Conservation (phyloP, 1,139 yeast species). For the Kluyveromyces sp. region DNA sequence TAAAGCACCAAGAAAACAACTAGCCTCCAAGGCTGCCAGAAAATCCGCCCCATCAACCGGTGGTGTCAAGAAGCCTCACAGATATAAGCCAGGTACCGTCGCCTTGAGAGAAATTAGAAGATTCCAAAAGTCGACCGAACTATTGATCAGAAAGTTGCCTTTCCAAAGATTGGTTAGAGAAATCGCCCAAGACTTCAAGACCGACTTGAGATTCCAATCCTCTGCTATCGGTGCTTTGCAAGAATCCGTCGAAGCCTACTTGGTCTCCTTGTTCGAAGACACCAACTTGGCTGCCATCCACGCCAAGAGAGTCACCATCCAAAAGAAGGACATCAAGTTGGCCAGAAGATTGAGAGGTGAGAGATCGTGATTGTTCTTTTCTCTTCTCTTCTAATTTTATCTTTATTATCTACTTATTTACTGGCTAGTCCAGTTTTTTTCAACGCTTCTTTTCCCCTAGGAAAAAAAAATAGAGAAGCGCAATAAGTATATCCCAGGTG, state of each 20-base stretch:
- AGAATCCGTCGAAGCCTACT: slow-evolving; percentile 98
- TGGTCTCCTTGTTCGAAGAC: slow-evolving; percentile 86
- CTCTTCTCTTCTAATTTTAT: background rate
- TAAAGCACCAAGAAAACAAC: slow-evolving; percentile 98
- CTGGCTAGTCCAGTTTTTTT: background rate
- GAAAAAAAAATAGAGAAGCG: background rate
- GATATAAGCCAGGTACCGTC: slow-evolving; percentile 99
- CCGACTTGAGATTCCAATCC: slow-evolving; percentile 96
- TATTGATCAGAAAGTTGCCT: slow-evolving; percentile 94
- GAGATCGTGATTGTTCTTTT: slow-evolving; percentile 46
- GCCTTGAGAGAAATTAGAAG: slow-evolving; percentile 99
- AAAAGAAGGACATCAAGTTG: slow-evolving; percentile 97
- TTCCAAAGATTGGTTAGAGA: slow-evolving; percentile 99
- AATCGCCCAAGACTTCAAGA: slow-evolving; percentile 96
- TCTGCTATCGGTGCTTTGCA: slow-evolving; percentile 98
- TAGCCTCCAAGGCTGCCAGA: slow-evolving; percentile 98
- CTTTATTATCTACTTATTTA: background rate
- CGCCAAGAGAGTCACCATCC: slow-evolving; percentile 99
- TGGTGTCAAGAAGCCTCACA: slow-evolving; percentile 99
- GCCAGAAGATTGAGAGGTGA: slow-evolving; percentile 99
- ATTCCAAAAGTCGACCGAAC: slow-evolving; percentile 97
- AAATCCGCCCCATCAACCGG: slow-evolving; percentile 97
- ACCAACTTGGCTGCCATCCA: slow-evolving; percentile 98
- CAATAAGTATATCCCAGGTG: too few species aligned
- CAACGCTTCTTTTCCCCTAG: background rate